These are phyloP conservation scores for Pachysandra terminalis DNA, from an alignment of 164 flowering plant species.

Conservation along the genomic window DNA sequence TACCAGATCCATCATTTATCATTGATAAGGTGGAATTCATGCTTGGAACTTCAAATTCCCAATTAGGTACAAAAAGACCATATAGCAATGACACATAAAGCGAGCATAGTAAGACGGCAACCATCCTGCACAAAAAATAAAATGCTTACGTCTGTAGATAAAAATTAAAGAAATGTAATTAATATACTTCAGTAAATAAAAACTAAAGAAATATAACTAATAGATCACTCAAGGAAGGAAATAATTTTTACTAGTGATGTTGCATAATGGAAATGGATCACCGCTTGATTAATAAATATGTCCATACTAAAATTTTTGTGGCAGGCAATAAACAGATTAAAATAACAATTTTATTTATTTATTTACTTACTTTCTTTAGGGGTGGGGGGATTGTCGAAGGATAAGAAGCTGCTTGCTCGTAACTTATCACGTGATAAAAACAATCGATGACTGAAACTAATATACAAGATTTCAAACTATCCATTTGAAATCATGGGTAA, in stretches of 20 bases:
- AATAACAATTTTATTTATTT: too few relatives aligned
- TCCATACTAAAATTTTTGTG: neutral
- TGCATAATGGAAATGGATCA: neutral
- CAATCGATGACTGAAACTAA: too few relatives aligned
- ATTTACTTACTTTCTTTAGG: too few relatives aligned
- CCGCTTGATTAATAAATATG: neutral
- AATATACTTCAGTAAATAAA: neutral
- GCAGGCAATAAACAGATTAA: too few relatives aligned
- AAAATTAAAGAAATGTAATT: too few relatives aligned
- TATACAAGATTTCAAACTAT: neutral
- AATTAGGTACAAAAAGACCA: constrained; percentile 72
- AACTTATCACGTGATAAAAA: too few relatives aligned
- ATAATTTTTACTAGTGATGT: too few relatives aligned
- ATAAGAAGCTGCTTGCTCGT: too few relatives aligned
- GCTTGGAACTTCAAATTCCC: constrained; percentile 47
- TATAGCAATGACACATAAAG: constrained; percentile 50
- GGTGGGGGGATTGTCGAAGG: too few relatives aligned
- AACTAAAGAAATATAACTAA: neutral
- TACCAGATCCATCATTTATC: constrained; percentile 24
- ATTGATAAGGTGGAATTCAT: constrained; percentile 12
- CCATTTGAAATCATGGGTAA: too few relatives aligned
- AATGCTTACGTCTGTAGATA: too few relatives aligned
- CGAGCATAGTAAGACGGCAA: constrained; percentile 38
- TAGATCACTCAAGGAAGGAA: too few relatives aligned
- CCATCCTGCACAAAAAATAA: constrained; percentile 37